Evolutionary conservation across 805 yeast genomes (phyloP).

Genomic region (Teunomyces funiuensis): DNA sequence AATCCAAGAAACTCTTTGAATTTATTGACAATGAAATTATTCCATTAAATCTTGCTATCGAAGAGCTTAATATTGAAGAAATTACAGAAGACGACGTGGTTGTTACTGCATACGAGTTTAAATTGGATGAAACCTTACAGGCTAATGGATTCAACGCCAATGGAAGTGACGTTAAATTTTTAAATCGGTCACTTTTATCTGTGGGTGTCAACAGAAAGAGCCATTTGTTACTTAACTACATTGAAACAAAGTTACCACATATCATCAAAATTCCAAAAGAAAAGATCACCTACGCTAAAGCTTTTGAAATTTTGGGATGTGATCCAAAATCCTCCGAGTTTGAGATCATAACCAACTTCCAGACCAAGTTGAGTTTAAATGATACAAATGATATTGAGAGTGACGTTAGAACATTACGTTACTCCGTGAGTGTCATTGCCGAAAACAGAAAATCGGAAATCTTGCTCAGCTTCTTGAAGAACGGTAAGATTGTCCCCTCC

Average conservation of each 20-base stretch:
- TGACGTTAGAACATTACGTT: conserved; percentile 58
- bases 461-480: conserved; percentile 53
- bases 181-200: conserved; percentile 59
- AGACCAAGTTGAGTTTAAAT: conserved; percentile 27
- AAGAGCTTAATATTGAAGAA: conserved; percentile 40
- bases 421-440: conserved; percentile 58
- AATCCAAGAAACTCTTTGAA: conserved; percentile 19
- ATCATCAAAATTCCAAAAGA: conserved; percentile 20
- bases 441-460: conserved; percentile 52
- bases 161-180: conserved; percentile 37
- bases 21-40: conserved; percentile 33
- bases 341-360: conserved; percentile 53
- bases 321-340: conserved; percentile 55
- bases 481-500: conserved; percentile 62
- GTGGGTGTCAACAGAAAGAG: conserved; percentile 61
- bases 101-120: conserved; percentile 70
- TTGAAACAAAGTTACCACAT: conserved; percentile 45
- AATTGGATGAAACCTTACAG: conserved; percentile 50
- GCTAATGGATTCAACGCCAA: conserved; percentile 26
- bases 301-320: conserved; percentile 50
- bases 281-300: conserved; percentile 31
- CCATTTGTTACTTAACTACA: conserved; percentile 53
- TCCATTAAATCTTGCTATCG: conserved; percentile 34
- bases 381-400: conserved; percentile 34
- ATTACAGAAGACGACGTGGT: conserved; percentile 61